Base-by-base conservation (phyloP, 495 filamentous ascomycete species). In the Hypoxylon trugodes region DNA sequence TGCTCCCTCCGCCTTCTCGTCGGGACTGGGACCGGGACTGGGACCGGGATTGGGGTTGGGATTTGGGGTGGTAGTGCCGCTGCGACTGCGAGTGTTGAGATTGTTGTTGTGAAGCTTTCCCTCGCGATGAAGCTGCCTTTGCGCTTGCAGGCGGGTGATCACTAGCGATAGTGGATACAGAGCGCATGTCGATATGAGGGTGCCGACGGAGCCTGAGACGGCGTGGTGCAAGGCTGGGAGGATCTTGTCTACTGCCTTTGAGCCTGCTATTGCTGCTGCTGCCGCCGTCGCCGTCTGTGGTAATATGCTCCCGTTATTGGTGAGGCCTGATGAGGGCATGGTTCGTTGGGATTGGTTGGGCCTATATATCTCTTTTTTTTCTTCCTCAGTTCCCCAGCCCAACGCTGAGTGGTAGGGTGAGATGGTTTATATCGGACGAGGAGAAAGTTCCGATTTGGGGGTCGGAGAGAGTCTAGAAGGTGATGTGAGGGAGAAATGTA, bases 151-250 rank as follows among this genome's bases (percentile, higher is more conserved):
- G 9, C 92, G 84, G 12, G 92, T 91, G 58, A 92, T 88, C 52
- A 93, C 87, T n/a, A 96, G 82, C 69, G 90, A 89, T 19, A 97
- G 83, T 1, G 94, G 93, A 72, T 96, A 96, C 7, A 89, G 86
- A 37, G 86, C 74, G 43, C 93, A 75, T 68, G 92, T 93, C 2
- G 92, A 92, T 46, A 96, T 83, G 8, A 91, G 87, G 2, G 91
- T 88, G 12, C 92, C 93, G 10, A 86, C 79, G 22, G 90, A 86
- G 45, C 93, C 93, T 13, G 92, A 89, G 16, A 90, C 71, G 45
- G 94, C 93, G 79, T 97, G 94, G 15, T 91, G 91, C n/a, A 96
- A 78, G 4, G 91, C 89, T 48, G 92, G 90, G n/a, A 96, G 84
- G 6, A 85, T 83, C 61, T 73, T 72, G 62, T 74, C 61, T 49